Evolutionary conservation across 2,329 filamentous ascomycete genomes (phyloP), one percentile per base, ranked within the genome.

Genomic region (Uncinocarpus reesii): DNA sequence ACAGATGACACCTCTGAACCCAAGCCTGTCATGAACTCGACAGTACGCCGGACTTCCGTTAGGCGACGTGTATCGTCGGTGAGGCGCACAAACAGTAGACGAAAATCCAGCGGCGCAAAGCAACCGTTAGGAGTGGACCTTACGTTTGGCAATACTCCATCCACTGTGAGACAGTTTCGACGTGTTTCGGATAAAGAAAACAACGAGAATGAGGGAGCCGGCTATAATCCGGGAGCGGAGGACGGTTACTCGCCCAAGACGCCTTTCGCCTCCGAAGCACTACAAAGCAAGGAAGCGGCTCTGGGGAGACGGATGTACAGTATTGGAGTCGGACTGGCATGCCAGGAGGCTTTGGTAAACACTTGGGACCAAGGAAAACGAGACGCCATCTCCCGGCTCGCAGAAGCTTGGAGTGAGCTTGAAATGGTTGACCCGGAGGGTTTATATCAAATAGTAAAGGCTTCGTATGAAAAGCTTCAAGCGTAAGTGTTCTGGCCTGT

Each of bases 61-160:
- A 75, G 75, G 0, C 60, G 59, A 31, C 59, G 47, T 51, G 72
- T 71, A 15, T 71, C 71, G 15, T 69, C 63, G 18, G 51, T 64
- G n/a, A 63, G 60, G 47, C 62, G 63, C 37, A 59, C 62, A 47
- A 65, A 61, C 49, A 64, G 60, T 26, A 72, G 69, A 56, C 62
- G 70, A 47, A 59, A 63, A 35, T 68, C 68, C 7, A 73, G 69
- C 49, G 73, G 73, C 1, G 65, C 78, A 1, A 88, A 86, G 65
- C 82, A 86, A 55, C 89, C 90, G 0, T 74, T 95, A 1, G 87
- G 88, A 48, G 77, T 92, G 1, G 87, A 96, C 60, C 82, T 94
- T 73, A 93, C 84, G 4, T 96, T 93, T 67, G 92, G 90, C 44
- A 96, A 96, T 65, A 84, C 83, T 6, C 86, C 86, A 1, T 95